Conservation (phyloP, 805 yeast species). For the Cyberlindnera lachancei region DNA sequence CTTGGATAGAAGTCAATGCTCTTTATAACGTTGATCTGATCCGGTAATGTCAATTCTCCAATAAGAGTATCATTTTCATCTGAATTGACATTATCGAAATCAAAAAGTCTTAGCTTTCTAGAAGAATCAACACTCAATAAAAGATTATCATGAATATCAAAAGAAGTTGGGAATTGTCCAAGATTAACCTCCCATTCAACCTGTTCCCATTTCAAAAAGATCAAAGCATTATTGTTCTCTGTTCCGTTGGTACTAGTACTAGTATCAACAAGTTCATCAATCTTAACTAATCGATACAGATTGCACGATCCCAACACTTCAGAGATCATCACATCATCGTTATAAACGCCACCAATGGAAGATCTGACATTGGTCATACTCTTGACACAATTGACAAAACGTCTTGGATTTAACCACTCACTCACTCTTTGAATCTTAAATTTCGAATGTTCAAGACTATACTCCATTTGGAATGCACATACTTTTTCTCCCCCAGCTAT, state of each 20-base stretch:
- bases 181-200: not conserved
- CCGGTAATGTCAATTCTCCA: constrained; percentile 4
- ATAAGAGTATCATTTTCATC: no score
- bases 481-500: constrained; percentile 27
- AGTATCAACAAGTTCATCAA: no score
- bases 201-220: not conserved
- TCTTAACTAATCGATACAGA: constrained; percentile 10
- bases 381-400: constrained; percentile 10
- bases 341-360: no score
- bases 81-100: not conserved
- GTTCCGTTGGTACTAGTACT: no score
- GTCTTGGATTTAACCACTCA: constrained; percentile 10
- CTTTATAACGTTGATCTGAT: constrained; percentile 20
- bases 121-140: not conserved
- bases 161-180: not conserved
- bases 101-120: not conserved
- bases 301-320: constrained; percentile 13
- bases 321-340: constrained; percentile 15
- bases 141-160: not conserved
- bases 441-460: constrained; percentile 27
- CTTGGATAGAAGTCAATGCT: no score
- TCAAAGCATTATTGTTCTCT: no score
- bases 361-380: no score
- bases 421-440: constrained; percentile 24
- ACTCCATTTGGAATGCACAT: constrained; percentile 25